Evolutionary conservation across 352 stramenopile species (phyloP).

Genomic region (Phytophthora sansomeana): DNA sequence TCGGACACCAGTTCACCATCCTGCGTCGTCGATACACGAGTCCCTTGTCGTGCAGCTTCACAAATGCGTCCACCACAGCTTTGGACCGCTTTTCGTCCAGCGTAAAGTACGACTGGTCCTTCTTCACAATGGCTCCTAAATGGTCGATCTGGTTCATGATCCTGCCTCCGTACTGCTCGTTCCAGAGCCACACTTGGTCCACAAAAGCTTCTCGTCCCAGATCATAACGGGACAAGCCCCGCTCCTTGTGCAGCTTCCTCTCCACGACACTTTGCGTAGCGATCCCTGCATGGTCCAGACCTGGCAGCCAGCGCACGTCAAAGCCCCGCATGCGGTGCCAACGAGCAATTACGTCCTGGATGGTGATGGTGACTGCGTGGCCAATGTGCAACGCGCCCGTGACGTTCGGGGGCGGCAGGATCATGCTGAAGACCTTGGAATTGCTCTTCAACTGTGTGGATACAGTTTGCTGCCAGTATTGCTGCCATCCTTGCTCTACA

Average conservation of each 20-base stretch:
- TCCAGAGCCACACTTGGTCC: slow-evolving; percentile 98
- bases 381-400: slow-evolving; percentile 98
- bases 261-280: slow-evolving; percentile 99
- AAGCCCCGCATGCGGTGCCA: slow-evolving; percentile 99
- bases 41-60: slow-evolving; percentile 96
- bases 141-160: slow-evolving; percentile 97
- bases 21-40: slow-evolving; percentile 96
- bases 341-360: slow-evolving; percentile 96
- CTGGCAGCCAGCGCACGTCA: slow-evolving; percentile 97
- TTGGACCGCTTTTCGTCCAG: slow-evolving; percentile 95
- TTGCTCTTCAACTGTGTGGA: slow-evolving; percentile 22
- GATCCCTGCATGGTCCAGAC: slow-evolving; percentile 99
- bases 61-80: slow-evolving; percentile 74
- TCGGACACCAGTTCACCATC: slow-evolving; percentile 98
- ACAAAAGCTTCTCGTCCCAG: slow-evolving; percentile 98
- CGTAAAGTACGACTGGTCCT: slow-evolving; percentile 97
- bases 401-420: slow-evolving; percentile 98
- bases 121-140: slow-evolving; percentile 97
- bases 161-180: slow-evolving; percentile 96
- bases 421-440: slow-evolving; percentile 68
- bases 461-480: slow-evolving; percentile 73
- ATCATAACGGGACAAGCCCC: slow-evolving; percentile 92
- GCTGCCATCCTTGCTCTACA: slow-evolving; percentile 78
- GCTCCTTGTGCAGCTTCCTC: slow-evolving; percentile 97
- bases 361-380: slow-evolving; percentile 97